A percentile compares a stretch with the other conserved stretches of the same genome.
phyloP scores from a whole-genome alignment of 2,329 filamentous ascomycete species.

The Colletotrichum sp. region DNA sequence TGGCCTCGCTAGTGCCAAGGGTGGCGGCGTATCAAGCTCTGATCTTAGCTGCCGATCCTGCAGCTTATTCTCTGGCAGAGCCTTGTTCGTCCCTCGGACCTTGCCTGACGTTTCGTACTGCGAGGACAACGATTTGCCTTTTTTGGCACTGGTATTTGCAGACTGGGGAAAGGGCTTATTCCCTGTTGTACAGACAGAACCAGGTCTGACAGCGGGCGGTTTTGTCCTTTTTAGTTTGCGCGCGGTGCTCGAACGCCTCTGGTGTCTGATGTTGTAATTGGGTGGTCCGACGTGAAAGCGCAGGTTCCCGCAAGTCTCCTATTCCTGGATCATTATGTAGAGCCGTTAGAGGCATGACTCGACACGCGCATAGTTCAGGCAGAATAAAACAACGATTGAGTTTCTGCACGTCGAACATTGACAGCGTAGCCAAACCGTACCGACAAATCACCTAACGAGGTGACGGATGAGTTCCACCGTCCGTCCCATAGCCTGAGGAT shows the following conservation, averaged over 20 bases:
- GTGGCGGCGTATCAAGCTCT: conserved; percentile 9
- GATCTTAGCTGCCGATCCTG: conserved; percentile 3
- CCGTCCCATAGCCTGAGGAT: neutral
- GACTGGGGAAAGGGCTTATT: neutral
- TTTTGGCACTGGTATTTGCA: neutral
- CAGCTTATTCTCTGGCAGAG: neutral
- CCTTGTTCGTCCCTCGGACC: neutral
- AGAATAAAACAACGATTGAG: neutral
- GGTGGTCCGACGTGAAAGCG: neutral
- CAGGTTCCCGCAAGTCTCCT: neutral
- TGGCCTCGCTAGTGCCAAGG: neutral
- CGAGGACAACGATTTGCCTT: neutral
- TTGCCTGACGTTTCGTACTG: neutral
- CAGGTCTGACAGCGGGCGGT: neutral
- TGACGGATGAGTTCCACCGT: neutral
- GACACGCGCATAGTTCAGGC: neutral
- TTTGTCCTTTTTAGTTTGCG: neutral
- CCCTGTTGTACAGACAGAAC: neutral
- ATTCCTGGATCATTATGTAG: neutral
- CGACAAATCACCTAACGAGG: neutral
- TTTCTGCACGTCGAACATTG: neutral
- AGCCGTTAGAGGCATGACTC: neutral
- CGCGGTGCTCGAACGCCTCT: conserved; percentile 6
- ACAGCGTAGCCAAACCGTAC: neutral
- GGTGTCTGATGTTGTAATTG: conserved; percentile 1